phyloP scores from a whole-genome alignment of 2,329 filamentous ascomycete genomes.

The Beauveria brongniartii region DNA sequence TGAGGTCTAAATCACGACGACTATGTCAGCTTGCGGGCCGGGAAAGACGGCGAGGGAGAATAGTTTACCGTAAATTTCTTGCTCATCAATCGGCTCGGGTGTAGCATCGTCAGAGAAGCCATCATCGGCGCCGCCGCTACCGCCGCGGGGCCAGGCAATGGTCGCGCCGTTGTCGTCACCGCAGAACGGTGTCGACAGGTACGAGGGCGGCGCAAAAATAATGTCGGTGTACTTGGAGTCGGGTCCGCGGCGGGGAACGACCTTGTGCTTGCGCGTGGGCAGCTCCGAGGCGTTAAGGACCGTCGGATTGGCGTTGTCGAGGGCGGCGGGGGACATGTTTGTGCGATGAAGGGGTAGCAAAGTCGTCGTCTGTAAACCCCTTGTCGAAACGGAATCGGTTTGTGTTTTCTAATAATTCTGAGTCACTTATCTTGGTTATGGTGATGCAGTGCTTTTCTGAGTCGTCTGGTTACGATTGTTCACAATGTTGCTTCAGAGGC shows the following conservation, averaged over 20 bases:
- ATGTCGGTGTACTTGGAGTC: conserved; percentile 40
- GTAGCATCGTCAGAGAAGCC: conserved; percentile 49
- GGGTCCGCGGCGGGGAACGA: conserved; percentile 36
- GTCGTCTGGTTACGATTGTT: background rate
- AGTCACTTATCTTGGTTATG: background rate
- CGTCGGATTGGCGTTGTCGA: conserved; percentile 84
- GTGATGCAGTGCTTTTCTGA: background rate
- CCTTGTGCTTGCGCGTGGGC: conserved; percentile 60
- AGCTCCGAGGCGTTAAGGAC: conserved; percentile 84
- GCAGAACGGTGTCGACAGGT: conserved; percentile 33
- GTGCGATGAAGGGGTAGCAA: background rate
- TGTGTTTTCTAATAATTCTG: background rate
- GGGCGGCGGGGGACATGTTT: conserved; percentile 22
- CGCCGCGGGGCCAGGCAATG: conserved; percentile 21
- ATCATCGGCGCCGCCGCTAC: conserved; percentile 34
- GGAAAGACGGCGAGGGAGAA: background rate
- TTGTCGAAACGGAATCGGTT: background rate
- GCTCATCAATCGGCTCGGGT: conserved; percentile 85
- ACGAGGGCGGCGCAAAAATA: conserved; percentile 38
- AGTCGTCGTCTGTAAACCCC: too few species aligned
- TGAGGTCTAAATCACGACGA: conserved; percentile 56
- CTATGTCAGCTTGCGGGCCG: background rate
- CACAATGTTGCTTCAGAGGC: background rate
- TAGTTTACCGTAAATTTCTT: conserved; percentile 67
- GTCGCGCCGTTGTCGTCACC: conserved; percentile 22